Evolutionary conservation across 805 yeast species (phyloP).

Genomic region (Scheffersomyces lignosus): DNA sequence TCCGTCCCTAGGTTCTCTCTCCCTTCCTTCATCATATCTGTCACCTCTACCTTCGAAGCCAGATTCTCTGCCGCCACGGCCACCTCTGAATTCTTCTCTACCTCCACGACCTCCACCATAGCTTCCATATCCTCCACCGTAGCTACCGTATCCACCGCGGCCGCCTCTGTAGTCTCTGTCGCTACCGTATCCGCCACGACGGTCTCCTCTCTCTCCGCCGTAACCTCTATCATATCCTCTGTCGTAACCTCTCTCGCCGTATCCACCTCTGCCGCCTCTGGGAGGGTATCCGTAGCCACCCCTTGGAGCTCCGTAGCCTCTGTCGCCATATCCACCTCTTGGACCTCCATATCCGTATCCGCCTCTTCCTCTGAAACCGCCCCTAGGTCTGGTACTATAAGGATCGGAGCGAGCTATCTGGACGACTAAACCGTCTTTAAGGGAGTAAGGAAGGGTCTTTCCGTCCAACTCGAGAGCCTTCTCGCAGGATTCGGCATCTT

Average conservation of each 20-base stretch:
- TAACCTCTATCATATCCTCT: slow-evolving; percentile 12
- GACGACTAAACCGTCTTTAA: slow-evolving; percentile 45
- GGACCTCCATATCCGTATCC: slow-evolving; percentile 18
- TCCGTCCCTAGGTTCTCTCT: slow-evolving; percentile 11
- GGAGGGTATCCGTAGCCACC: slow-evolving; percentile 22
- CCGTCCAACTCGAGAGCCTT: slow-evolving; percentile 50
- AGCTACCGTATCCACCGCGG: slow-evolving; percentile 10
- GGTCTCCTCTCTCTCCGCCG: slow-evolving; percentile 19
- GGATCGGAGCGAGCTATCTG: slow-evolving; percentile 61
- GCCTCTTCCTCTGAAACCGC: slow-evolving; percentile 25
- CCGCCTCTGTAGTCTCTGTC: slow-evolving; percentile 9
- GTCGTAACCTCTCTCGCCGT: slow-evolving; percentile 11
- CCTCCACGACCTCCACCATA: slow-evolving; percentile 14
- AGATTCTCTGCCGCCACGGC: slow-evolving; percentile 17
- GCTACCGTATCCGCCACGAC: slow-evolving; percentile 16
- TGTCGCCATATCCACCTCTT: slow-evolving; percentile 18
- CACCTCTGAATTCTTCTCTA: slow-evolving; percentile 15
- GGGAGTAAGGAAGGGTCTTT: slow-evolving; percentile 43
- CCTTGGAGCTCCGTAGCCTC: slow-evolving; percentile 17
- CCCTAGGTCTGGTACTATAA: slow-evolving; percentile 34
- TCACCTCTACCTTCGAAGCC: slow-evolving; percentile 18
- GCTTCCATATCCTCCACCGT: slow-evolving; percentile 14
- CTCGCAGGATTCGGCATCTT: slow-evolving; percentile 52
- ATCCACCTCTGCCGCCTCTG: slow-evolving; percentile 22
- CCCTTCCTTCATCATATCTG: slow-evolving; percentile 10